Base-by-base conservation (phyloP, 257 asterid species). In the Solanum commersonii region DNA sequence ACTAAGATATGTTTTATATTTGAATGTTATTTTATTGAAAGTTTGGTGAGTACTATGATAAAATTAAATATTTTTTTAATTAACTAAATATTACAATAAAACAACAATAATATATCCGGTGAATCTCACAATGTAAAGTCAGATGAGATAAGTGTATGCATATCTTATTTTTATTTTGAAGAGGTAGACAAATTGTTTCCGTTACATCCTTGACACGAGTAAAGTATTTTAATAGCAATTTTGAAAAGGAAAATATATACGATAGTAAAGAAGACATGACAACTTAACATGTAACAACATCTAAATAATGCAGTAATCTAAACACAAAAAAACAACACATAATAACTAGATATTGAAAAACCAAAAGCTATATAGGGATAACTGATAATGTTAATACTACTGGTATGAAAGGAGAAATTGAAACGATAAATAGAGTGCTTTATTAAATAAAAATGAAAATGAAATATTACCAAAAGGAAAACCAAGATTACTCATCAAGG, bases 401-500 rank as follows among this genome's bases (percentile, higher is more conserved):
- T 67, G 33, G 0, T 46, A 46, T 46, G 59, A 14, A 46, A 46
- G 59, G 59, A 49, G 59, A 49, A 49, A 49, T 49, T 22, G 59
- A 49, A 49, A 49, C 22, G 59, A 49, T 49, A 49, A 49, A 46
- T 46, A 49, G 18, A 49, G 59, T 49, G 59, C 22, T 0, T 49
- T 49, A 49, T 49, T 49, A 46, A 4, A 65, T n/a, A 67, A 67
- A 25, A 68, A n/a, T 68, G 10, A 27, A 68, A 27, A 68, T 68
- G 25, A 38, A 60, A 79, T 65, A 34, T 88, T 92, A 96, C 98
- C 98, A 87, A 96, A 96, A 56, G 92, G 94, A 89, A 96, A 96
- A 52, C 97, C 98, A 89, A 96, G 98, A 92, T 96, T 95, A 84
- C 95, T 95, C 98, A 96, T 96, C 91, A 96, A 89, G 88, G 98